phyloP scores from a whole-genome alignment of 192 early-diverging fungal genomes.

The Coemansia sp. region DNA sequence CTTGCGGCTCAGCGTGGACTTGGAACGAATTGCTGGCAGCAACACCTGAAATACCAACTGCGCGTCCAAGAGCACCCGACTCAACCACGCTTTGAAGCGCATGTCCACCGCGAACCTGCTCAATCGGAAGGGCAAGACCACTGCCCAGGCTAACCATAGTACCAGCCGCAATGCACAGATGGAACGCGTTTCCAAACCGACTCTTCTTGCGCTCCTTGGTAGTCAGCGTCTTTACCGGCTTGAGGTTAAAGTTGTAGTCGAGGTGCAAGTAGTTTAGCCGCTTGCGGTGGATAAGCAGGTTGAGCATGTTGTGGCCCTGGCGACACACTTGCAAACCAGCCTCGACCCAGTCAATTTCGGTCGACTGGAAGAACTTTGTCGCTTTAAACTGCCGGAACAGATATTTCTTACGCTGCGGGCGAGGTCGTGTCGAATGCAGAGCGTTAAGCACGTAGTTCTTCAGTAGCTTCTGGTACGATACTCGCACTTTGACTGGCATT shows the following conservation, averaged over 20 bases:
- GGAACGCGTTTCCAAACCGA: slow-evolving; percentile 97
- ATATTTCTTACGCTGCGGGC: slow-evolving; percentile 87
- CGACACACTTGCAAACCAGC: slow-evolving; percentile 97
- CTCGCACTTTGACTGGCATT: slow-evolving; percentile 96
- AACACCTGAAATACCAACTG: slow-evolving; percentile 17
- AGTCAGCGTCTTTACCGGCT: slow-evolving; percentile 97
- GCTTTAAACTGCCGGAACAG: slow-evolving; percentile 92
- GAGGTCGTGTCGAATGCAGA: slow-evolving; percentile 83
- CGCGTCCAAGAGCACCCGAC: not conserved
- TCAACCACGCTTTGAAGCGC: slow-evolving; percentile 29
- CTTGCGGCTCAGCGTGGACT: slow-evolving; percentile 35
- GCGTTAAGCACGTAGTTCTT: slow-evolving; percentile 96
- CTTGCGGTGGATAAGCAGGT: slow-evolving; percentile 97
- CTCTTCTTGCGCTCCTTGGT: slow-evolving; percentile 99
- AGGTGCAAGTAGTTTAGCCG: slow-evolving; percentile 97
- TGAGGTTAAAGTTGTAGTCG: slow-evolving; percentile 99
- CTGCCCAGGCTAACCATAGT: slow-evolving; percentile 46
- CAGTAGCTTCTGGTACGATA: slow-evolving; percentile 97
- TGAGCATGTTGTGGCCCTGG: slow-evolving; percentile 99
- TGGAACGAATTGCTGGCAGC: slow-evolving; percentile 43
- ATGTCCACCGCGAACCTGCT: slow-evolving; percentile 28
- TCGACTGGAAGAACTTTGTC: slow-evolving; percentile 99
- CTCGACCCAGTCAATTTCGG: slow-evolving; percentile 99
- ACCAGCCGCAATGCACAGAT: slow-evolving; percentile 65
- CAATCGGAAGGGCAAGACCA: slow-evolving; percentile 49